Conservation (phyloP, 2,329 filamentous ascomycete species). For the Penicillium griseofulvum region DNA sequence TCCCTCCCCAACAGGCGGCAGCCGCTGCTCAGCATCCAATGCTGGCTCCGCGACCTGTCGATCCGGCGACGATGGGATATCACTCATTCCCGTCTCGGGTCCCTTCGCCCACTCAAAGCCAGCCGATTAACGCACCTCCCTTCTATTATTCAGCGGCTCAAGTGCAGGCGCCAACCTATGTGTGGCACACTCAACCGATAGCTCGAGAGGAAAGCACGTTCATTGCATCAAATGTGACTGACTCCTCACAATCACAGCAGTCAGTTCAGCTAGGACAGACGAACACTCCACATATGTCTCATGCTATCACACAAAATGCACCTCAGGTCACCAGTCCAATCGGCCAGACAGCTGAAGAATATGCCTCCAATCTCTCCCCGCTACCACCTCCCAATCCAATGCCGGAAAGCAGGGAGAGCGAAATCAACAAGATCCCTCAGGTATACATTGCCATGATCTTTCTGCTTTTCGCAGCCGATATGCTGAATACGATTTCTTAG, state of each 20-base stretch:
- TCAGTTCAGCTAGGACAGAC: background rate
- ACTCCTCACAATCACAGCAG: conserved; percentile 2
- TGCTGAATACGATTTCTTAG: background rate
- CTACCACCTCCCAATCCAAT: background rate
- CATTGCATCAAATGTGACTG: background rate
- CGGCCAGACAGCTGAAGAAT: conserved; percentile 1
- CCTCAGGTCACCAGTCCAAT: background rate
- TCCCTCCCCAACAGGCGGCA: conserved; percentile 27
- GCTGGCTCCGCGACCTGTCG: conserved; percentile 33
- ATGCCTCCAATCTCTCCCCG: conserved; percentile 2
- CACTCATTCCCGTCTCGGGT: conserved; percentile 4
- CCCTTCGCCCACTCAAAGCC: background rate
- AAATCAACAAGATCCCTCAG: background rate
- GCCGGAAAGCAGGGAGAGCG: background rate
- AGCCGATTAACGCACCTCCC: conserved; percentile 8
- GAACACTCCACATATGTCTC: background rate
- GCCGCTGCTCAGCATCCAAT: conserved; percentile 34
- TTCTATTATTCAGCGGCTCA: conserved; percentile 19
- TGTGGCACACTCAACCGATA: conserved; percentile 10
- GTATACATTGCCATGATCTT: background rate
- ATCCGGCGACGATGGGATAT: conserved; percentile 15
- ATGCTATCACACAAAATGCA: background rate
- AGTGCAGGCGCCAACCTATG: conserved; percentile 6
- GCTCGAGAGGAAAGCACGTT: background rate
- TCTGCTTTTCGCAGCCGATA: background rate